phyloP scores from a whole-genome alignment of 2,329 filamentous ascomycete genomes.

The Cadophora gregata region DNA sequence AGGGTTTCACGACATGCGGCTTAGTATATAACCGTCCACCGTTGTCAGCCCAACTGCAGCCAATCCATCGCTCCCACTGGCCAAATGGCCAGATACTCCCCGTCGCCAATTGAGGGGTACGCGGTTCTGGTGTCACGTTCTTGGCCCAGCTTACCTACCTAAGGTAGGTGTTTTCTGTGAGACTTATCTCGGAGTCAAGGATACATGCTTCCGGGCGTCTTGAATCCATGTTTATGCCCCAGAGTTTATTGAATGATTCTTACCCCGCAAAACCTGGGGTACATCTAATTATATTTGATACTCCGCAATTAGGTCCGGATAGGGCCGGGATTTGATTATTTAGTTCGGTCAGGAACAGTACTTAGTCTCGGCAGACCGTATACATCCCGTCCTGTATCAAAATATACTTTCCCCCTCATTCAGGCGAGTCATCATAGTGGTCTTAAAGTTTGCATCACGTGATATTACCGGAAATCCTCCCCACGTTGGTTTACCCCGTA shows the following conservation, averaged over 20 bases:
- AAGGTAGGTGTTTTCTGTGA: background rate
- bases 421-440: background rate
- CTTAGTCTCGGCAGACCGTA: background rate
- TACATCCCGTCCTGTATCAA: background rate
- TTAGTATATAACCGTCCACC: conserved; percentile 6
- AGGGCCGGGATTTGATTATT: background rate
- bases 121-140: conserved; percentile 14
- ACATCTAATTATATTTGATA: background rate
- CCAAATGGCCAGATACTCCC: background rate
- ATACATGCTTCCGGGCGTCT: background rate
- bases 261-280: conserved; percentile 10
- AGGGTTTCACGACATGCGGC: background rate
- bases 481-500: background rate
- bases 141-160: conserved; percentile 1
- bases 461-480: background rate
- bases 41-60: conserved; percentile 6
- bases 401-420: background rate
- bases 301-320: conserved; percentile 3
- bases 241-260: background rate
- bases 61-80: conserved; percentile 9
- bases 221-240: background rate
- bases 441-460: background rate
- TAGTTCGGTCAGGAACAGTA: background rate
- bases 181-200: background rate
- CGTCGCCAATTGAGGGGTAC: conserved; percentile 11